Percentiles rank a stretch among this genome's conserved stretches.
Evolutionary conservation across 352 stramenopile species (phyloP).

Genomic region (Saprolegnia parasitica): DNA sequence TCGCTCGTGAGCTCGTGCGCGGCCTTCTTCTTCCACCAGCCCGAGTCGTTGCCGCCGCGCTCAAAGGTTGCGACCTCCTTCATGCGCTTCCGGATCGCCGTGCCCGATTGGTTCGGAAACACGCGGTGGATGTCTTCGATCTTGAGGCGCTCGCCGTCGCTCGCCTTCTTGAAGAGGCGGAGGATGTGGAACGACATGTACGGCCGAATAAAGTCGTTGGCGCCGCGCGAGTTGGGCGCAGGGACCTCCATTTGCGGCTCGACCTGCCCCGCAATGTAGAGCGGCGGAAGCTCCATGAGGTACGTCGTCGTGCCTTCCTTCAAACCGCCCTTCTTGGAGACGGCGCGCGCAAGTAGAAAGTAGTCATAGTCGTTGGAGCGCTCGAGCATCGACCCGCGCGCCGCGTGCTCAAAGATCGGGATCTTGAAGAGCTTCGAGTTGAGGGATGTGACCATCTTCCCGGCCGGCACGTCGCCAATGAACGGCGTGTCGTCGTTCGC

Average conservation of each 20-base stretch:
- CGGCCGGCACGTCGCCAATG: slow-evolving; percentile 70
- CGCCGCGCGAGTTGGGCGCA: slow-evolving; percentile 66
- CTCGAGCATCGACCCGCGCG: slow-evolving; percentile 37
- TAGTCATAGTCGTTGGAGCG: slow-evolving; percentile 46
- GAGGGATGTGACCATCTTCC: slow-evolving; percentile 67
- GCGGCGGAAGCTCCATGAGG: slow-evolving; percentile 69
- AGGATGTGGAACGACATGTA: slow-evolving; percentile 87
- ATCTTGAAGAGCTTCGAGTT: slow-evolving; percentile 84
- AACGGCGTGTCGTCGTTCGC: slow-evolving; percentile 79
- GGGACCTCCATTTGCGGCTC: slow-evolving; percentile 81
- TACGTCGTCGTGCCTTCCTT: slow-evolving; percentile 48
- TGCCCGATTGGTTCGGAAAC: slow-evolving; percentile 77
- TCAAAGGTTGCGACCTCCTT: slow-evolving; percentile 84
- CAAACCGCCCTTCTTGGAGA: slow-evolving; percentile 57
- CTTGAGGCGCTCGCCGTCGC: slow-evolving; percentile 68
- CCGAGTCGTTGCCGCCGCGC: slow-evolving; percentile 70
- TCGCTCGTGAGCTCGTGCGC: slow-evolving; percentile 57
- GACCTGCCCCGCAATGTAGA: slow-evolving; percentile 74
- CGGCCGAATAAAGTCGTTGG: slow-evolving; percentile 80
- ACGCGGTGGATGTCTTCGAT: slow-evolving; percentile 78
- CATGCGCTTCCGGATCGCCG: slow-evolving; percentile 81
- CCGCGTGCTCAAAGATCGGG: slow-evolving; percentile 68
- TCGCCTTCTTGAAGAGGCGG: slow-evolving; percentile 78
- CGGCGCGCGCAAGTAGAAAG: slow-evolving; percentile 64
- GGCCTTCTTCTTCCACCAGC: slow-evolving; percentile 81